phyloP scores from a whole-genome alignment of 2,329 filamentous ascomycete species.

The Neocatenulostroma microsporum region DNA sequence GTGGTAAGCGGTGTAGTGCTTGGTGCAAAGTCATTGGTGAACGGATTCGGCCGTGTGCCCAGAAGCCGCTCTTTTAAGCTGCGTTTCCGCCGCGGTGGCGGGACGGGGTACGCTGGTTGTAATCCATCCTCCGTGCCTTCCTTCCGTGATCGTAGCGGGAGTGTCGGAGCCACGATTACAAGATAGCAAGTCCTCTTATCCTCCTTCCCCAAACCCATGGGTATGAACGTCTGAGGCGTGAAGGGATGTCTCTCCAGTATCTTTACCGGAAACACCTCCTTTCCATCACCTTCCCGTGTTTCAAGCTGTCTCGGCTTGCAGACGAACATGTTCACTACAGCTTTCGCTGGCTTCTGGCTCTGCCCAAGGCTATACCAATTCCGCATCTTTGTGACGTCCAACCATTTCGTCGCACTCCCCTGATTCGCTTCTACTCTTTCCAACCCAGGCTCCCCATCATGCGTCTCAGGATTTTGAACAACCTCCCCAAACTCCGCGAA shows the following conservation, averaged over 20 bases:
- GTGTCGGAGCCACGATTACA: constrained; percentile 78
- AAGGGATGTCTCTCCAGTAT: constrained; percentile 88
- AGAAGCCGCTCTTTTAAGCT: constrained; percentile 35
- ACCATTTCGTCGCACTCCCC: constrained; percentile 79
- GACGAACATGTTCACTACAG: constrained; percentile 82
- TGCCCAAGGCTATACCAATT: constrained; percentile 63
- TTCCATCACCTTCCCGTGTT: constrained; percentile 26
- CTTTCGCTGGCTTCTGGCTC: constrained; percentile 48
- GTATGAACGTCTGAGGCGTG: constrained; percentile 88
- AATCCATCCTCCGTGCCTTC: constrained; percentile 6
- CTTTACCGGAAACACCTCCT: constrained; percentile 52
- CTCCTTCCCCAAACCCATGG: constrained; percentile 53
- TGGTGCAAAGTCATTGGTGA: constrained; percentile 45
- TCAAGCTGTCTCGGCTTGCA: constrained; percentile 59
- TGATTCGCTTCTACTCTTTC: constrained; percentile 65
- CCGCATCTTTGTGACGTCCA: constrained; percentile 64
- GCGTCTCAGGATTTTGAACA: constrained; percentile 57
- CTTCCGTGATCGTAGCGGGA: constrained; percentile 33
- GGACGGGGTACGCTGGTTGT: constrained; percentile 39
- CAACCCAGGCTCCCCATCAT: constrained; percentile 31
- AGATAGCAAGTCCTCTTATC: constrained; percentile 55
- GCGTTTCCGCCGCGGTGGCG: constrained; percentile 17
- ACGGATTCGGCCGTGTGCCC: constrained; percentile 34
- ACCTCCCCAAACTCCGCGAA: constrained; percentile 81
- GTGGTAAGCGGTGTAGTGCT: constrained; percentile 17